Evolutionary conservation across 1,284 basidiomycete genomes (phyloP).

Genomic region (Fistulina hepatica): DNA sequence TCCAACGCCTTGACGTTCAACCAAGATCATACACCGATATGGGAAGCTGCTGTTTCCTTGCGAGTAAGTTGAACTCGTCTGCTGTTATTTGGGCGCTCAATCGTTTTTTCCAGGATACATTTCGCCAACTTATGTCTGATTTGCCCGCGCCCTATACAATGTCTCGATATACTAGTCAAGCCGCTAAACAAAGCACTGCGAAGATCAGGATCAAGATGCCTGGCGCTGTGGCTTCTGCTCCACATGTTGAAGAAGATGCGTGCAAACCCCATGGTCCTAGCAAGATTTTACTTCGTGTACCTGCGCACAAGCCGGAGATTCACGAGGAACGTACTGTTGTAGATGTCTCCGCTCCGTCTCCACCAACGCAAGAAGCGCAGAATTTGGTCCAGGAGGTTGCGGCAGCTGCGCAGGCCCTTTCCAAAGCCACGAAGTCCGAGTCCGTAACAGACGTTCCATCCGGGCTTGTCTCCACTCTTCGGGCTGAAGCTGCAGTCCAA

Average conservation of each 20-base stretch:
- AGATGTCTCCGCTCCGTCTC: slow-evolving; percentile 6
- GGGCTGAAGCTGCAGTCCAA: neutral
- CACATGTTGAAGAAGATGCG: slow-evolving; percentile 10
- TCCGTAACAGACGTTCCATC: slow-evolving; percentile 16
- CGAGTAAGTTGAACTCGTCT: slow-evolving; percentile 34
- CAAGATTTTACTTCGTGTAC: slow-evolving; percentile 22
- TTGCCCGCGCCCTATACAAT: slow-evolving; percentile 51
- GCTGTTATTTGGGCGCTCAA: slow-evolving; percentile 10
- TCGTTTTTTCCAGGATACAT: slow-evolving; percentile 41
- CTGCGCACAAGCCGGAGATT: slow-evolving; percentile 14
- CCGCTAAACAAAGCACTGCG: slow-evolving; percentile 27
- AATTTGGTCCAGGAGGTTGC: slow-evolving; percentile 14
- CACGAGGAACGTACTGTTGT: neutral
- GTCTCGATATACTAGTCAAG: slow-evolving; percentile 50
- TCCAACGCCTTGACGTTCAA: slow-evolving; percentile 83
- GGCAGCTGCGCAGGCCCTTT: slow-evolving; percentile 14
- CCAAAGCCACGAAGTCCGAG: slow-evolving; percentile 13
- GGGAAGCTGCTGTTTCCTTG: slow-evolving; percentile 59
- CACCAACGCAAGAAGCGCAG: neutral
- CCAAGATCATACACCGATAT: slow-evolving; percentile 63
- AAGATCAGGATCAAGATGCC: slow-evolving; percentile 65
- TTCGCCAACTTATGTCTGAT: slow-evolving; percentile 64
- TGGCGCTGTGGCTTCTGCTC: slow-evolving; percentile 21
- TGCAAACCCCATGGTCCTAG: slow-evolving; percentile 9
- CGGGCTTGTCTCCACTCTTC: too few relatives aligned